Percentiles rank a stretch among this genome's conserved stretches.
phyloP scores from a whole-genome alignment of 2,329 filamentous ascomycete genomes.

The Grosmannia penicillata region DNA sequence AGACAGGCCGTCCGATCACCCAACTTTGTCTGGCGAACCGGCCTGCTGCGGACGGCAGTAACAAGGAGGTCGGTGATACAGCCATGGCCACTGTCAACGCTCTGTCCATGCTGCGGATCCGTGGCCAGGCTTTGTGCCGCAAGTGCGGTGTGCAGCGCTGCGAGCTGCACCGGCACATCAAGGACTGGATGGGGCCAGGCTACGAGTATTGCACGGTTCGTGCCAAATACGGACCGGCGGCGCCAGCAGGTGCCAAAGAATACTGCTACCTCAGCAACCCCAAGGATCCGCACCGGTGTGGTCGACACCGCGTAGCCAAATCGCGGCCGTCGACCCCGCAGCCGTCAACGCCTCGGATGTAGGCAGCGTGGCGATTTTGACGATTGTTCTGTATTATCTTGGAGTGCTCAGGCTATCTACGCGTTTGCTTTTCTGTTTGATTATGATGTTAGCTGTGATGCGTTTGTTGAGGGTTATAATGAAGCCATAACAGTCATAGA shows the following conservation, averaged over 20 bases:
- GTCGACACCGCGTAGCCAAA: conserved; percentile 31
- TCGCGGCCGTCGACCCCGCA: conserved; percentile 10
- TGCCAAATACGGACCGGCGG: conserved; percentile 37
- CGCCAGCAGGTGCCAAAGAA: conserved; percentile 28
- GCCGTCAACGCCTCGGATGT: neutral
- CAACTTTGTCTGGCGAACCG: no score
- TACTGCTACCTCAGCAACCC: conserved; percentile 47
- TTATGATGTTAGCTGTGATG: no score
- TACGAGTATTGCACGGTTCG: conserved; percentile 47
- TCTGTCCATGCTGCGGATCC: conserved; percentile 33
- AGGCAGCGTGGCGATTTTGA: no score
- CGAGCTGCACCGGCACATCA: conserved; percentile 48
- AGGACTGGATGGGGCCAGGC: conserved; percentile 40
- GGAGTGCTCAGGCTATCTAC: no score
- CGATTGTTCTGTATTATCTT: no score
- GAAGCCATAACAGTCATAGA: no score
- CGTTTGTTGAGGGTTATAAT: no score
- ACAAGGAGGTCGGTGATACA: neutral
- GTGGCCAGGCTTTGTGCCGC: conserved; percentile 45
- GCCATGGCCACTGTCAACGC: conserved; percentile 7
- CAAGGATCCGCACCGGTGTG: conserved; percentile 41
- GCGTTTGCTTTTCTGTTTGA: neutral
- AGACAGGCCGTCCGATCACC: neutral
- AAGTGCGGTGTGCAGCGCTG: conserved; percentile 47
- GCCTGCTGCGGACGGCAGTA: neutral